Evolutionary conservation across 257 asterid genomes (phyloP).

Genomic region (Penstemon eatonii): DNA sequence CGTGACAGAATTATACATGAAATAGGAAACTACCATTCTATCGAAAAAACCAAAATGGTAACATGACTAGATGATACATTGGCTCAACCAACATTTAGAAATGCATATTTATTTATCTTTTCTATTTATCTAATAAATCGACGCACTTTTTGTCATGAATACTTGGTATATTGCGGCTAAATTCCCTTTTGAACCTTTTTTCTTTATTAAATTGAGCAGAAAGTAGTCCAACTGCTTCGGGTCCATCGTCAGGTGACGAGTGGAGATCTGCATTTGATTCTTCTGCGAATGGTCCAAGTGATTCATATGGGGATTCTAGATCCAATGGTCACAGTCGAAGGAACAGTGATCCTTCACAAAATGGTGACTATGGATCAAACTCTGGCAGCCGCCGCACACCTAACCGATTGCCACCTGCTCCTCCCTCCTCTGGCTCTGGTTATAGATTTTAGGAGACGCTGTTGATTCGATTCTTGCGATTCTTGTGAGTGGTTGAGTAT

Average conservation of each 20-base stretch:
- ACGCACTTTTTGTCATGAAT: too few species aligned
- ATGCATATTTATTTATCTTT: too few species aligned
- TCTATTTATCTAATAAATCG: background rate
- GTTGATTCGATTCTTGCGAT: conserved; percentile 40
- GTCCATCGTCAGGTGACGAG: conserved; percentile 67
- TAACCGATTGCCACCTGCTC: conserved; percentile 84
- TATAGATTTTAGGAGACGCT: conserved; percentile 63
- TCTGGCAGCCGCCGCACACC: conserved; percentile 74
- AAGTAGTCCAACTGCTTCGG: conserved; percentile 58
- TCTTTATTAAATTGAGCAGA: conserved; percentile 38
- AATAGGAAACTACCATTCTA: too few species aligned
- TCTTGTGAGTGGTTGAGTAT: conserved; percentile 49
- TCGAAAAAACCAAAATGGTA: too few species aligned
- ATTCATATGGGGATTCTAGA: conserved; percentile 45
- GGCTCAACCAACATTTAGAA: too few species aligned
- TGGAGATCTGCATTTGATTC: conserved; percentile 87
- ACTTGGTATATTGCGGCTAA: background rate
- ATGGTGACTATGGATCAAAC: conserved; percentile 56
- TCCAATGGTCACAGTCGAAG: conserved; percentile 61
- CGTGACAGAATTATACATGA: too few species aligned
- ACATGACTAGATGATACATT: too few species aligned
- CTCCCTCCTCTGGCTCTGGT: conserved; percentile 77
- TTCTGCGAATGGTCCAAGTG: conserved; percentile 61
- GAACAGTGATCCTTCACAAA: conserved; percentile 59
- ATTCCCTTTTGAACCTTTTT: conserved; percentile 12